Conservation (phyloP, 805 yeast species). For the Scheffersomyces lignosus region DNA sequence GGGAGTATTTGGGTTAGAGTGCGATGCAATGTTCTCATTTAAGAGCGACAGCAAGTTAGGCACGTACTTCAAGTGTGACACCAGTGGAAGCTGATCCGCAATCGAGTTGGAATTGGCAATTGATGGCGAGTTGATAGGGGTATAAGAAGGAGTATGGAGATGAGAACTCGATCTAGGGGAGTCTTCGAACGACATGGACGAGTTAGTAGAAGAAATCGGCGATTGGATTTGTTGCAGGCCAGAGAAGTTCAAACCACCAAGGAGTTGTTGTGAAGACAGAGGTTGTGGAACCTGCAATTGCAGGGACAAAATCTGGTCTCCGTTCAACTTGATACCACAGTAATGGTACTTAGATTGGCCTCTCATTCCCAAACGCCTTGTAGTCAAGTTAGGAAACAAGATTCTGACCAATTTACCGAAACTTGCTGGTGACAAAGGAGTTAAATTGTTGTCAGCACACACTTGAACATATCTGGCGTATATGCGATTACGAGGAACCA, state of each 20-base stretch:
- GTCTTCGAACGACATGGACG: slow-evolving; percentile 13
- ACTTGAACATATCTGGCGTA: slow-evolving; percentile 42
- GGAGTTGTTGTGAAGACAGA: not conserved
- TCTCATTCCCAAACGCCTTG: slow-evolving; percentile 78
- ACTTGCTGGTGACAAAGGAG: slow-evolving; percentile 73
- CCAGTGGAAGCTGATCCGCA: slow-evolving; percentile 16
- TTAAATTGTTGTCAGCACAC: slow-evolving; percentile 42
- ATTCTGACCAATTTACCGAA: slow-evolving; percentile 63
- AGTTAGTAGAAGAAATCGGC: slow-evolving; percentile 13
- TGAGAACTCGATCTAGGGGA: slow-evolving; percentile 18
- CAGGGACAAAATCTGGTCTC: slow-evolving; percentile 30
- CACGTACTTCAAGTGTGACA: slow-evolving; percentile 25
- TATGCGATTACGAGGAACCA: slow-evolving; percentile 42
- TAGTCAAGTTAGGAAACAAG: slow-evolving; percentile 63
- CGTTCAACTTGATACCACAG: slow-evolving; percentile 61
- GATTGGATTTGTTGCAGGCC: slow-evolving; percentile 8
- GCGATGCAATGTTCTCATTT: slow-evolving; percentile 3
- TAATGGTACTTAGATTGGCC: slow-evolving; percentile 85
- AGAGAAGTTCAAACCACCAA: not conserved
- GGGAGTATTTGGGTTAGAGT: slow-evolving; percentile 11
- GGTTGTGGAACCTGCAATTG: slow-evolving; percentile 5
- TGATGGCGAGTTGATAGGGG: slow-evolving; percentile 18
- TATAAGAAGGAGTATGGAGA: slow-evolving; percentile 13
- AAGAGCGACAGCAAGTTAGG: slow-evolving; percentile 25
- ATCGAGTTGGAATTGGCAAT: slow-evolving; percentile 15